Evolutionary conservation across 2,329 filamentous ascomycete genomes (phyloP).

Genomic region (Neonectria magnoliae): DNA sequence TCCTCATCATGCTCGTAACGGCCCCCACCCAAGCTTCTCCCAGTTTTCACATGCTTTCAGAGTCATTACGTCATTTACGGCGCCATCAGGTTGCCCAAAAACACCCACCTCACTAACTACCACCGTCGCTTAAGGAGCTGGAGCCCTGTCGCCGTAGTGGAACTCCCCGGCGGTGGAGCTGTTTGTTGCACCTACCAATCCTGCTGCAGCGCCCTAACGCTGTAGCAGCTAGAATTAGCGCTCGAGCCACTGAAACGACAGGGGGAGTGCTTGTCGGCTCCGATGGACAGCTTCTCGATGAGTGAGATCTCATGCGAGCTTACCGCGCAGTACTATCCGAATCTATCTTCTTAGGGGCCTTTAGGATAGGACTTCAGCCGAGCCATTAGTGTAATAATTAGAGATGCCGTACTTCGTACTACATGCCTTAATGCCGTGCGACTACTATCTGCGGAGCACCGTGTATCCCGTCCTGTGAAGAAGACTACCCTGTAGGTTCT

Average conservation of each 20-base stretch:
- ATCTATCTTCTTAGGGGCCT: not conserved
- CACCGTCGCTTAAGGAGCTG: not conserved
- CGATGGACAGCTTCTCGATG: not conserved
- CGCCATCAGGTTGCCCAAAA: constrained; percentile 6
- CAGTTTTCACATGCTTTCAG: constrained; percentile 25
- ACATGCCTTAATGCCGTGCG: not conserved
- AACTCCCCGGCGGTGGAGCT: not conserved
- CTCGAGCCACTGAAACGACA: not conserved
- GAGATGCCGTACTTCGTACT: no score
- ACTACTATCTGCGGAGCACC: not conserved
- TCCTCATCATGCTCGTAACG: constrained; percentile 12
- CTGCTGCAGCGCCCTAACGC: not conserved
- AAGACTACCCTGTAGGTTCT: not conserved
- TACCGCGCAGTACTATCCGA: no score
- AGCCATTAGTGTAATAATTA: not conserved
- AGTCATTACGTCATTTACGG: constrained; percentile 21
- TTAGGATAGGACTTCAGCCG: not conserved
- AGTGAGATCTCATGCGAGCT: not conserved
- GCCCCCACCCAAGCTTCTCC: constrained; percentile 17
- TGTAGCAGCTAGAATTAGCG: not conserved
- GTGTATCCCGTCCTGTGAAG: no score
- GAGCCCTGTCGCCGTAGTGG: not conserved
- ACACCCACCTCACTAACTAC: constrained; percentile 1
- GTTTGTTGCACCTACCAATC: not conserved
- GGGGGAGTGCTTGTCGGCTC: not conserved